Percentiles rank a stretch among this genome's conserved stretches.
These are phyloP conservation scores for Diaporthe ampelina DNA, from an alignment of 2,329 filamentous ascomycete species.

Conservation along the genomic window DNA sequence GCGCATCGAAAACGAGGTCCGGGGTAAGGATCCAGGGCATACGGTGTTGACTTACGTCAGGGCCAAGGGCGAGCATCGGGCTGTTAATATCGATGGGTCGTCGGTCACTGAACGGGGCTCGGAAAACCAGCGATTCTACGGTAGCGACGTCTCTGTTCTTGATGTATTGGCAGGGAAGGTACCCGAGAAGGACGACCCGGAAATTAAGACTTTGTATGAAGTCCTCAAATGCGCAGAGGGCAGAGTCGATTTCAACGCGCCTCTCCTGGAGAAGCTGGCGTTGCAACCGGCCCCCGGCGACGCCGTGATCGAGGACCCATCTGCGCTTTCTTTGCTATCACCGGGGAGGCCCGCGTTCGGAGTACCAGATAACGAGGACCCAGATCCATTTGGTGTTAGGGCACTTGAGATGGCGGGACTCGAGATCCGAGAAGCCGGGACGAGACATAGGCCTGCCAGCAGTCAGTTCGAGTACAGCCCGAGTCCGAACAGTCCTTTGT, in stretches of 20 bases:
- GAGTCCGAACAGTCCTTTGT: constrained; percentile 80
- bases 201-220: constrained; percentile 76
- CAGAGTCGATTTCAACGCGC: constrained; percentile 79
- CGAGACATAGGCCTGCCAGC: constrained; percentile 78
- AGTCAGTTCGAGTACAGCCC: constrained; percentile 88
- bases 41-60: constrained; percentile 72
- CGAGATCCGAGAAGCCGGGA: constrained; percentile 91
- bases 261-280: constrained; percentile 73
- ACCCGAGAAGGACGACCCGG: constrained; percentile 63
- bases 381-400: constrained; percentile 91
- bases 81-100: constrained; percentile 69
- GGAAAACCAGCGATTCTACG: constrained; percentile 73
- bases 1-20: constrained; percentile 64
- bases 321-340: constrained; percentile 47
- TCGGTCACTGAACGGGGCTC: constrained; percentile 69
- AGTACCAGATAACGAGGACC: constrained; percentile 83
- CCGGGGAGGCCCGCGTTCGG: constrained; percentile 74
- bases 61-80: constrained; percentile 67
- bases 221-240: constrained; percentile 92
- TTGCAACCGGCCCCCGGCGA: constrained; percentile 83
- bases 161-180: constrained; percentile 72
- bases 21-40: constrained; percentile 66
- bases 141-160: constrained; percentile 63
- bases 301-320: constrained; percentile 65
- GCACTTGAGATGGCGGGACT: constrained; percentile 92